These are phyloP conservation scores for Candida ulmi DNA, from an alignment of 805 yeast species.

Conservation along the genomic window DNA sequence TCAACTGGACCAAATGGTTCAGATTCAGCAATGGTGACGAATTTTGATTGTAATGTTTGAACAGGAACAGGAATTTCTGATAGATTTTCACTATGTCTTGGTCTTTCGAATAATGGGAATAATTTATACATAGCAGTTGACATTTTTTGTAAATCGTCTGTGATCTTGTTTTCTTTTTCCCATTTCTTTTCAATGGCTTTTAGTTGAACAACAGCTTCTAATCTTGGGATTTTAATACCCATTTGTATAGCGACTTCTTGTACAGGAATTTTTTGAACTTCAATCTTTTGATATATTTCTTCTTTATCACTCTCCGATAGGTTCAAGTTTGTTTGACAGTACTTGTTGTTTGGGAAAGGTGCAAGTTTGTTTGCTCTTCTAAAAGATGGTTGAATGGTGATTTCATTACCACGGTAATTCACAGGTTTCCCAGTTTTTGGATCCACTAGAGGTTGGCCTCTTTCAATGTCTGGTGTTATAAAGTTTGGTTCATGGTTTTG, in stretches of 20 bases:
- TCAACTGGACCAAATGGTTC: slow-evolving; percentile 96
- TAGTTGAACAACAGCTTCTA: slow-evolving; percentile 81
- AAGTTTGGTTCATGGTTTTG: slow-evolving; percentile 69
- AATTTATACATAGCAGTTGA: slow-evolving; percentile 61
- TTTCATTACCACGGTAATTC: slow-evolving; percentile 14
- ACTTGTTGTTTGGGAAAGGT: slow-evolving; percentile 79
- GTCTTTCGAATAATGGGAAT: slow-evolving; percentile 67
- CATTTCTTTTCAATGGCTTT: slow-evolving; percentile 58
- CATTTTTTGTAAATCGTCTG: slow-evolving; percentile 54
- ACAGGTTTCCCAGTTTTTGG: slow-evolving; percentile 28
- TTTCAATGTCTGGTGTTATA: slow-evolving; percentile 49
- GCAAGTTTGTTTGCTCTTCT: slow-evolving; percentile 31
- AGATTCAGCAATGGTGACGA: slow-evolving; percentile 85
- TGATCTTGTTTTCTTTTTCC: slow-evolving; percentile 45
- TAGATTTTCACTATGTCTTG: slow-evolving; percentile 57
- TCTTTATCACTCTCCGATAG: slow-evolving; percentile 55
- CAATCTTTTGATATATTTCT: slow-evolving; percentile 52
- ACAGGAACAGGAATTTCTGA: slow-evolving; percentile 93
- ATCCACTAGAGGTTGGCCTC: slow-evolving; percentile 31
- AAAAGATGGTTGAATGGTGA: slow-evolving; percentile 2
- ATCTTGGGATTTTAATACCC: slow-evolving; percentile 77
- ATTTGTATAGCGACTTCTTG: slow-evolving; percentile 74
- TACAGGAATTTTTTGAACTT: slow-evolving; percentile 45
- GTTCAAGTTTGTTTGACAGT: slow-evolving; percentile 60
- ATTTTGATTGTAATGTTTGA: slow-evolving; percentile 74